Percentiles rank a stretch among this genome's conserved stretches.
phyloP scores from a whole-genome alignment of 768 basidiomycete genomes.

The Leccinum disarticulatum region DNA sequence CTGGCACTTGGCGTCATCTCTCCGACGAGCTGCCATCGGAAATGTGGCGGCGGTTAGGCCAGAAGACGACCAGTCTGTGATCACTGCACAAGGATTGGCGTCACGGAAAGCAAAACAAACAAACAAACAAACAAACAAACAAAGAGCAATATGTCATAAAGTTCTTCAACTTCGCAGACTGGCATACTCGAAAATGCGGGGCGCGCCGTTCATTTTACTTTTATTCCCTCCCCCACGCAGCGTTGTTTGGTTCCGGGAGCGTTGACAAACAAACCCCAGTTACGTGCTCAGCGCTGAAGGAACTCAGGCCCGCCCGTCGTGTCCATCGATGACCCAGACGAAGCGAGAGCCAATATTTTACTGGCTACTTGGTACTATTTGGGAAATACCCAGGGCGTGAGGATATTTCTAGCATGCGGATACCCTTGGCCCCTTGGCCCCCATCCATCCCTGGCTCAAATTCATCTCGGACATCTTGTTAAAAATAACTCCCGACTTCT shows the following conservation, averaged over 20 bases:
- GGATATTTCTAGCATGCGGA: slow-evolving; percentile 1
- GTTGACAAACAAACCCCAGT: slow-evolving; percentile 13
- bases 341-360: neutral
- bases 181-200: slow-evolving; percentile 2
- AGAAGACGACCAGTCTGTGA: slow-evolving; percentile 5
- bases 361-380: neutral
- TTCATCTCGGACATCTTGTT: neutral
- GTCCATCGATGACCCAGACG: neutral
- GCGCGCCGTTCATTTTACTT: neutral
- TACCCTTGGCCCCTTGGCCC: slow-evolving; percentile 19
- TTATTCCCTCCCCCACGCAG: slow-evolving; percentile 6
- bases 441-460: slow-evolving; percentile 9
- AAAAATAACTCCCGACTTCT: slow-evolving; percentile 7
- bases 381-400: neutral
- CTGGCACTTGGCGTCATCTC: no score
- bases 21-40: neutral
- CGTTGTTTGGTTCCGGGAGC: slow-evolving; percentile 16
- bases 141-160: slow-evolving; percentile 1
- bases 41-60: neutral
- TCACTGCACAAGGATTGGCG: slow-evolving; percentile 17
- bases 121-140: neutral
- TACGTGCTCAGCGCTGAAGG: no score
- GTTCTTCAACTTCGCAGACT: slow-evolving; percentile 11
- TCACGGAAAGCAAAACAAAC: neutral
- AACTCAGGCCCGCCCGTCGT: neutral